phyloP scores from a whole-genome alignment of 2,329 filamentous ascomycete genomes.

The Lasiodiplodia citricola region DNA sequence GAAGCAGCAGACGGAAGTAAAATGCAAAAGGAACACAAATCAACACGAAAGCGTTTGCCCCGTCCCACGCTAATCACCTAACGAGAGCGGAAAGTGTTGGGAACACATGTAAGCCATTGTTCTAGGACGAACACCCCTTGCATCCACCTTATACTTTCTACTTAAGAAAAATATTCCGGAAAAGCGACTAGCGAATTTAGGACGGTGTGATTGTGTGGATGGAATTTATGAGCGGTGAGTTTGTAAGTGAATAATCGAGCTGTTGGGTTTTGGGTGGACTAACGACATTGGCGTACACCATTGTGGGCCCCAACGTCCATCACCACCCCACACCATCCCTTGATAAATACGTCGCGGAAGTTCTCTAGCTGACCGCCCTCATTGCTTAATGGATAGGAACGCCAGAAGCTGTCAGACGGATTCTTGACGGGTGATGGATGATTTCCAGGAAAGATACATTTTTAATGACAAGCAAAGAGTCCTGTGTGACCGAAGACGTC shows the following conservation, averaged over 20 bases:
- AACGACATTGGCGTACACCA: not conserved
- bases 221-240: not conserved
- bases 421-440: too few relatives aligned
- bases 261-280: not conserved
- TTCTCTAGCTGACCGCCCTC: too few relatives aligned
- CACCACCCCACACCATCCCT: not conserved
- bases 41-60: not conserved
- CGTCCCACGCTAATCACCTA: not conserved
- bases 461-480: too few relatives aligned
- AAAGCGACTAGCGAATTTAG: too few relatives aligned
- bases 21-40: not conserved
- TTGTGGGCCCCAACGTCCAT: not conserved
- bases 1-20: not conserved
- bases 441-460: too few relatives aligned
- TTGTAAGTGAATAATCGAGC: not conserved
- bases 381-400: too few relatives aligned
- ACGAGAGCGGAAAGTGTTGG: not conserved
- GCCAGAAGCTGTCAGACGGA: not conserved
- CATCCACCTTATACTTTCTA: too few relatives aligned
- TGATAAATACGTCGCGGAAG: too few relatives aligned
- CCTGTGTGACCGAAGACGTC: not conserved
- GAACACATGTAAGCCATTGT: not conserved
- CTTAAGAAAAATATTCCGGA: too few relatives aligned
- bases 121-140: not conserved
- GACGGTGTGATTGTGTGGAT: too few relatives aligned